phyloP scores from a whole-genome alignment of 2,329 filamentous ascomycete genomes.

The Venturia effusa region DNA sequence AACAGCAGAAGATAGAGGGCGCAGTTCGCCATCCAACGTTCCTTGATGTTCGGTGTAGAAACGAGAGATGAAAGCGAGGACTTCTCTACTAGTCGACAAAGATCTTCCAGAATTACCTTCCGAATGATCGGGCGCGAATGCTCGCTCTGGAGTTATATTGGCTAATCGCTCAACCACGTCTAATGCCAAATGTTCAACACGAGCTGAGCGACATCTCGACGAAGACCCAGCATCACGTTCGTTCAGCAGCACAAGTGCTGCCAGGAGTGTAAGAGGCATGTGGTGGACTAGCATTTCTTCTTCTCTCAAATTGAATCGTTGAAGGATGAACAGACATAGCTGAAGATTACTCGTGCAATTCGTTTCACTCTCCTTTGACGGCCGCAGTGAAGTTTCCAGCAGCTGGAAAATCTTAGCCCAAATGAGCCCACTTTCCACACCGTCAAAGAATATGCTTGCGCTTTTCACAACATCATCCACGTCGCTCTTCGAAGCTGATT shows the following conservation, averaged over 20 bases:
- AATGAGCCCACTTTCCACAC: constrained; percentile 87
- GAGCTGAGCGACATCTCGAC: not conserved
- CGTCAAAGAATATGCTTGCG: constrained; percentile 93
- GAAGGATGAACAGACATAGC: constrained; percentile 70
- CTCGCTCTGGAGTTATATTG: constrained; percentile 22
- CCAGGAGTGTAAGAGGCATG: constrained; percentile 65
- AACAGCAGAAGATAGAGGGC: not conserved
- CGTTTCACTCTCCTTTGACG: constrained; percentile 37
- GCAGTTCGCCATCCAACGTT: not conserved
- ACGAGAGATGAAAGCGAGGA: not conserved
- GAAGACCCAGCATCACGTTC: not conserved
- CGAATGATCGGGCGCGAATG: constrained; percentile 5
- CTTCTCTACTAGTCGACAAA: not conserved
- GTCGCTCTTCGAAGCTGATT: constrained; percentile 53
- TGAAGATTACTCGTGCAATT: constrained; percentile 52
- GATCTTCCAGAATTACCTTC: not conserved
- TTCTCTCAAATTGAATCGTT: constrained; percentile 85
- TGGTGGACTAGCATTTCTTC: constrained; percentile 91
- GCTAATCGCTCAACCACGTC: constrained; percentile 28
- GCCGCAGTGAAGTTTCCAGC: constrained; percentile 38
- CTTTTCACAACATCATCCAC: constrained; percentile 84
- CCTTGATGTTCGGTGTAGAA: constrained; percentile 9
- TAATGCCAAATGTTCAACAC: constrained; percentile 17
- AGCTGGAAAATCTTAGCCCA: constrained; percentile 72
- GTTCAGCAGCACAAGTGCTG: constrained; percentile 42